Conservation (phyloP, 805 yeast genomes). For the Kregervanrija pseudodelftensis region DNA sequence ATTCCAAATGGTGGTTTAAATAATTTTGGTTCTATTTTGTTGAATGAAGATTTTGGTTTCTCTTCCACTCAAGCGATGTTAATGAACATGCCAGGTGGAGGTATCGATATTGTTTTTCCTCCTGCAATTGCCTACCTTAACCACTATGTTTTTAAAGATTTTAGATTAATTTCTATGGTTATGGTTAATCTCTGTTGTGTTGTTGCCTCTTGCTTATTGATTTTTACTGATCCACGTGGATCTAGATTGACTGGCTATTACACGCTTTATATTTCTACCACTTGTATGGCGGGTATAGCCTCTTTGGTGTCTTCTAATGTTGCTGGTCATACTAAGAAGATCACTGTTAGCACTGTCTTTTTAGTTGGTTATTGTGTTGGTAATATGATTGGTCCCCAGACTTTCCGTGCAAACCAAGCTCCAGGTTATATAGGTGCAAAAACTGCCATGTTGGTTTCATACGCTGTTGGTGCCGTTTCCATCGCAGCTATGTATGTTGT, state of each 20-base stretch:
- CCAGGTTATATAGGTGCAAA: slow-evolving; percentile 49
- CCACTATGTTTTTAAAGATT: slow-evolving; percentile 3
- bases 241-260: slow-evolving; percentile 7
- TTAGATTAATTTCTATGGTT: slow-evolving; percentile 4
- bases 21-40: slow-evolving; percentile 36
- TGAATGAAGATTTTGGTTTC: slow-evolving; percentile 14
- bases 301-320: slow-evolving; percentile 35
- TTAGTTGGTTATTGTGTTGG: slow-evolving; percentile 48
- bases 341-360: slow-evolving; percentile 46
- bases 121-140: slow-evolving; percentile 2
- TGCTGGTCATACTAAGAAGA: slow-evolving; percentile 53
- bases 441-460: slow-evolving; percentile 41
- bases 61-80: slow-evolving; percentile 10
- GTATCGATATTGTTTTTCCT: slow-evolving; percentile 9
- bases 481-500: slow-evolving; percentile 14
- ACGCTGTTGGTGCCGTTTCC: slow-evolving; percentile 16
- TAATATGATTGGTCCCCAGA: slow-evolving; percentile 63
- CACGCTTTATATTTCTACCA: slow-evolving; percentile 3
- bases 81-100: slow-evolving; percentile 15
- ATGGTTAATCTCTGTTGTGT: slow-evolving; percentile 4
- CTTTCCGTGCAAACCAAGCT: slow-evolving; percentile 47
- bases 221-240: slow-evolving; percentile 3
- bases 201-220: slow-evolving; percentile 3
- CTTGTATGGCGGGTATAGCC: slow-evolving; percentile 18
- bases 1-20: slow-evolving; percentile 57